Percentiles rank a stretch among this genome's conserved stretches.
Evolutionary conservation across 2,329 filamentous ascomycete species (phyloP).

Genomic region (Paraconiothyrium brasiliense): DNA sequence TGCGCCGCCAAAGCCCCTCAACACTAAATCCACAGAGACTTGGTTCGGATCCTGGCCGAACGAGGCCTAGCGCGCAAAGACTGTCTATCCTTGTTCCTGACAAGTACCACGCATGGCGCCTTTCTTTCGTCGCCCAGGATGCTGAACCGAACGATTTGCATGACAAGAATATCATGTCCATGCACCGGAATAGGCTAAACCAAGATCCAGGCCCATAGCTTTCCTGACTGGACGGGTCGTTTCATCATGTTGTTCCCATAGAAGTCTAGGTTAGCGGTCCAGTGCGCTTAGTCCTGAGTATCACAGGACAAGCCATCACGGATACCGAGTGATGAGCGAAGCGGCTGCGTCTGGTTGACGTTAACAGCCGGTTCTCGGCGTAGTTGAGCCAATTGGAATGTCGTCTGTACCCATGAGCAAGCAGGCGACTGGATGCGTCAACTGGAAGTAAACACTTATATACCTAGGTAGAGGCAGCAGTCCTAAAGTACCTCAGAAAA

Average conservation of each 20-base stretch:
- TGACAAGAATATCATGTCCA: conserved; percentile 19
- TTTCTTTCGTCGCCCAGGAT: conserved; percentile 32
- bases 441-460: conserved; percentile 29
- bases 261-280: conserved; percentile 33
- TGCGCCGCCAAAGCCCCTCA: conserved; percentile 18
- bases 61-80: conserved; percentile 15
- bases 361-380: conserved; percentile 29
- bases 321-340: conserved; percentile 31
- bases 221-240: conserved; percentile 33
- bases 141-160: conserved; percentile 36
- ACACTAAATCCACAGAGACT: conserved; percentile 12
- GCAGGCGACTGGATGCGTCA: conserved; percentile 24
- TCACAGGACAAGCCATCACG: conserved; percentile 34
- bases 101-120: conserved; percentile 5
- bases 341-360: conserved; percentile 40
- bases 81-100: conserved; percentile 21
- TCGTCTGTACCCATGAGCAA: conserved; percentile 28
- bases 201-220: conserved; percentile 8
- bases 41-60: conserved; percentile 16
- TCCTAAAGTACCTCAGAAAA: conserved; percentile 5
- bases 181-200: conserved; percentile 8
- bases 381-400: conserved; percentile 33
- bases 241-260: conserved; percentile 45
- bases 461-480: conserved; percentile 32
- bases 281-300: conserved; percentile 29